Conservation (phyloP, 2,329 filamentous ascomycete genomes). For the Pseudovirgaria hyperparasitica region DNA sequence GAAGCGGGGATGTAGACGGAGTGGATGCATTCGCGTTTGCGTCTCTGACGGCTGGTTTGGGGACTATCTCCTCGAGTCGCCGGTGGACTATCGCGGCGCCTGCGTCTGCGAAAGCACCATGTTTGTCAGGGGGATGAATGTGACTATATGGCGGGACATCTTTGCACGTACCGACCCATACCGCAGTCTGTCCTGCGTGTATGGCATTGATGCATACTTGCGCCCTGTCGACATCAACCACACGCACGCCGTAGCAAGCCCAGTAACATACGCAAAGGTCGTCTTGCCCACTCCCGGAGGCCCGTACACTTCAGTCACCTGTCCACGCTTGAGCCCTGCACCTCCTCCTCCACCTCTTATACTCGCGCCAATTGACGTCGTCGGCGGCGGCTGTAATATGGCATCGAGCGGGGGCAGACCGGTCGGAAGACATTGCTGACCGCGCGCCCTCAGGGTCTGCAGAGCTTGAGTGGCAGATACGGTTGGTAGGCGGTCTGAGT, state of each 20-base stretch:
- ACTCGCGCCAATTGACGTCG: constrained; percentile 8
- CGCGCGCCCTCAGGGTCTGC: constrained; percentile 42
- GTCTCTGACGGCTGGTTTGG: constrained; percentile 5
- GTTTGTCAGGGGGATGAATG: no score
- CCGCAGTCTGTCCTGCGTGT: constrained; percentile 46
- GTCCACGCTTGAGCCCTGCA: constrained; percentile 61
- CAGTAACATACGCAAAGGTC: constrained; percentile 53
- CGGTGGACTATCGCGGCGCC: constrained; percentile 34
- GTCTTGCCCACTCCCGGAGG: constrained; percentile 81
- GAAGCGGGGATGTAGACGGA: constrained; percentile 16
- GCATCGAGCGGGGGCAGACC: constrained; percentile 37
- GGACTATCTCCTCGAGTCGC: constrained; percentile 37
- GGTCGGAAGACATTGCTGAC: constrained; percentile 33
- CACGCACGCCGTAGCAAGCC: constrained; percentile 6
- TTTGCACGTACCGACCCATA: constrained; percentile 65
- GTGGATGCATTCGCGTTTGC: constrained; percentile 3
- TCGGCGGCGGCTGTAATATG: constrained; percentile 18
- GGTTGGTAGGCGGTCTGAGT: constrained; percentile 69
- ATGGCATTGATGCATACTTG: constrained; percentile 56
- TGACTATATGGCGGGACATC: constrained; percentile 1
- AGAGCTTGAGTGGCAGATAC: constrained; percentile 64
- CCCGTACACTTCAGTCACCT: constrained; percentile 78
- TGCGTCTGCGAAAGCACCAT: constrained; percentile 26
- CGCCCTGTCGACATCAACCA: constrained; percentile 40
- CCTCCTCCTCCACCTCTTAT: constrained; percentile 19